A percentile compares a stretch with the other conserved stretches of the same genome.
Conservation (phyloP, 2,329 filamentous ascomycete species). For the Nemania serpens region DNA sequence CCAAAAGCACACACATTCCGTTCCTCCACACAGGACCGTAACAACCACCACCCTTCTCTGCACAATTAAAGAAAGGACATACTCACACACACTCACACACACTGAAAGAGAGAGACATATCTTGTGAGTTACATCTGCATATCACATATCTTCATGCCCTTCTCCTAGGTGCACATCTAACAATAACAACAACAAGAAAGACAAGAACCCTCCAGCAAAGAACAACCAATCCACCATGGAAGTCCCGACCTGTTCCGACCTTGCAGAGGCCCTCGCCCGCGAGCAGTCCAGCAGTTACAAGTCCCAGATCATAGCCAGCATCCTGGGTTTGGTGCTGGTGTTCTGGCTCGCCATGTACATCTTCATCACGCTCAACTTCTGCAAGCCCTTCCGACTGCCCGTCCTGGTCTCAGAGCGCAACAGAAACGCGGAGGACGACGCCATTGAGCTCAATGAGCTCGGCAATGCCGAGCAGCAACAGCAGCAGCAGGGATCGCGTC, state of each 20-base stretch:
- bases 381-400: slow-evolving; percentile 12
- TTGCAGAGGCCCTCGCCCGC: slow-evolving; percentile 6
- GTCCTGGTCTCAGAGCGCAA: neutral
- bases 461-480: neutral
- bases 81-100: neutral
- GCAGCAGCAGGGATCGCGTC: no score
- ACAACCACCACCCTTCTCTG: neutral
- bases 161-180: neutral
- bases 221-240: no score
- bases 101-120: no score
- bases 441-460: slow-evolving; percentile 4
- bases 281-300: slow-evolving; percentile 14
- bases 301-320: slow-evolving; percentile 7
- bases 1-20: neutral
- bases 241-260: neutral
- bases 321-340: neutral
- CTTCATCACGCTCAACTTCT: slow-evolving; percentile 28
- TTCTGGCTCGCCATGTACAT: neutral
- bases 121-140: neutral
- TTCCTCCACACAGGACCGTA: neutral
- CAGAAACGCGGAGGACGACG: slow-evolving; percentile 1
- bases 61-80: neutral
- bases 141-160: no score
- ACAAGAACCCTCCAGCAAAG: neutral
- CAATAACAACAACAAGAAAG: no score